These are phyloP conservation scores for Flueggea neowawraea DNA, from an alignment of 441 rosid genomes.

Conservation along the genomic window DNA sequence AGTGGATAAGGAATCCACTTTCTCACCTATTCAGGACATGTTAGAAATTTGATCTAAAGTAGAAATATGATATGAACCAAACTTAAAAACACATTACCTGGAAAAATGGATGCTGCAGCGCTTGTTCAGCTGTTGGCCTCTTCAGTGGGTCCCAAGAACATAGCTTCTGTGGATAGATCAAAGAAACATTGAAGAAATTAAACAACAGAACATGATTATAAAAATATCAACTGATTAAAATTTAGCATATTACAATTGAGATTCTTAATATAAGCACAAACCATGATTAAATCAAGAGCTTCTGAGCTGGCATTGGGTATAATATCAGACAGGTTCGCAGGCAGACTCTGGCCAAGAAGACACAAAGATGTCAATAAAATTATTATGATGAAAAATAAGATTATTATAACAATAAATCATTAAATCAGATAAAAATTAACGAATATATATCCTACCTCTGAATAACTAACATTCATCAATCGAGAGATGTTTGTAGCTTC, in stretches of 20 bases:
- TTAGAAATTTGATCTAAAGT: slow-evolving; percentile 19
- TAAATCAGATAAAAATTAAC: slow-evolving; percentile 4
- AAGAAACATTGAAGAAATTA: slow-evolving; percentile 16
- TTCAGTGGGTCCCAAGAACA: slow-evolving; percentile 91
- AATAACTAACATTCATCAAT: slow-evolving; percentile 53
- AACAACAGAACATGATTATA: slow-evolving; percentile 11
- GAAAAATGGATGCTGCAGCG: slow-evolving; percentile 88
- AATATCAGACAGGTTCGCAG: slow-evolving; percentile 54
- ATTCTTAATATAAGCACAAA: slow-evolving; percentile 23
- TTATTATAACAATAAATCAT: background rate
- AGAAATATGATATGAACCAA: slow-evolving; percentile 11
- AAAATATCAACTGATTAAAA: background rate
- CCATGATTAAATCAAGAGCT: slow-evolving; percentile 86
- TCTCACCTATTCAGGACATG: slow-evolving; percentile 42
- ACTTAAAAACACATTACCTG: slow-evolving; percentile 43
- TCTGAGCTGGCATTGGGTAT: slow-evolving; percentile 78
- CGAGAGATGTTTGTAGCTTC: slow-evolving; percentile 66
- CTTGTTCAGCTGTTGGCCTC: slow-evolving; percentile 94
- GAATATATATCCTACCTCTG: slow-evolving; percentile 43
- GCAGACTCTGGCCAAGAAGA: slow-evolving; percentile 43
- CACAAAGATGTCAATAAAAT: background rate
- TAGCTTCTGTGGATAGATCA: slow-evolving; percentile 44
- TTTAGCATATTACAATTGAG: background rate
- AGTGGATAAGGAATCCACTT: slow-evolving; percentile 64
- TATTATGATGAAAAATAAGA: slow-evolving; percentile 10